Evolutionary conservation across 2,329 filamentous ascomycete species (phyloP).

Genomic region (Ploettnerulaceae sp.): DNA sequence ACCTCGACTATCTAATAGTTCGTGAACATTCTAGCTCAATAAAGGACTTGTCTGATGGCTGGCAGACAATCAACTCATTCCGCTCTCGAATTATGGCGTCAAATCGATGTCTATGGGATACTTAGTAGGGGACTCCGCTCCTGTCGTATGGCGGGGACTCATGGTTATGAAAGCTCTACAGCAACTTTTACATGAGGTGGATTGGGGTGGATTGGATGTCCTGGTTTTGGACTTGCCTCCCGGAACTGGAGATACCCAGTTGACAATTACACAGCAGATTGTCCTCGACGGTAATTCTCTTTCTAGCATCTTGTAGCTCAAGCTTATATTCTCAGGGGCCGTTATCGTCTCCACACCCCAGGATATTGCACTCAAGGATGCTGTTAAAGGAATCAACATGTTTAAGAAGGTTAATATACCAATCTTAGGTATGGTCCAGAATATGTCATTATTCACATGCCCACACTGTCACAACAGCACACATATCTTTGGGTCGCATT

Average conservation of each 20-base stretch:
- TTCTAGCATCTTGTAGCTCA: neutral
- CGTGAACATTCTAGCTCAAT: conserved; percentile 31
- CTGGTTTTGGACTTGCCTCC: conserved; percentile 88
- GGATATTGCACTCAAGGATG: conserved; percentile 86
- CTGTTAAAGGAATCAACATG: conserved; percentile 86
- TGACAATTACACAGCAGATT: conserved; percentile 95
- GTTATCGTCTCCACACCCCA: conserved; percentile 92
- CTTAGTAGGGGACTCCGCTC: conserved; percentile 70
- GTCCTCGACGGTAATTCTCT: conserved; percentile 65
- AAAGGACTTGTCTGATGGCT: conserved; percentile 24
- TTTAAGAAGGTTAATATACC: conserved; percentile 75
- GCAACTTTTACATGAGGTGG: conserved; percentile 90
- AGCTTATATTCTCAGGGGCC: conserved; percentile 47
- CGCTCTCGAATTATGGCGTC: conserved; percentile 88
- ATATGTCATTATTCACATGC: conserved; percentile 83
- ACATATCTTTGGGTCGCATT: conserved; percentile 66
- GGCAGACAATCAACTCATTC: conserved; percentile 73
- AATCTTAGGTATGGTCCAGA: conserved; percentile 82
- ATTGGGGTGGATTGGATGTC: conserved; percentile 86
- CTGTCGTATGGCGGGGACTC: conserved; percentile 89
- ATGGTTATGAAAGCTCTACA: conserved; percentile 98
- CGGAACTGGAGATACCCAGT: conserved; percentile 90
- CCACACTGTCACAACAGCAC: conserved; percentile 71
- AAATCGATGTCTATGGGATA: conserved; percentile 99
- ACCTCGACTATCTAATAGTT: conserved; percentile 69